These are phyloP conservation scores for Alternaria sp. DNA, from an alignment of 2,329 filamentous ascomycete genomes.

Conservation along the genomic window DNA sequence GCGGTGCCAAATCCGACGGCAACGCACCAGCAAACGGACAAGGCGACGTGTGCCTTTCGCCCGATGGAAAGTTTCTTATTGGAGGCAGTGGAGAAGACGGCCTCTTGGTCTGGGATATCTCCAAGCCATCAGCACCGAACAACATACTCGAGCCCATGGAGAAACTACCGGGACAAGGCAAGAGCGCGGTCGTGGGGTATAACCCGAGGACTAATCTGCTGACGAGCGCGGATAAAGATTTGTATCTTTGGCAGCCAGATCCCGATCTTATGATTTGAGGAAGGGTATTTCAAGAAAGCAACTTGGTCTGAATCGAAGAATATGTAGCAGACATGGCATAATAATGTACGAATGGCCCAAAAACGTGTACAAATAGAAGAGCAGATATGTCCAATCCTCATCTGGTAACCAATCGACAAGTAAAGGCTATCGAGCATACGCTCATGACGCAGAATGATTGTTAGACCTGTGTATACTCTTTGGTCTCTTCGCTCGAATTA, in stretches of 20 bases:
- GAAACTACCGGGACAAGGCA: constrained; percentile 68
- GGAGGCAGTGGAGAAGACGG: constrained; percentile 77
- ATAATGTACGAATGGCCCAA: too few relatives aligned
- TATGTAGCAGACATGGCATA: not conserved
- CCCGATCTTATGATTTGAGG: constrained; percentile 52
- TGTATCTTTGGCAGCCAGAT: constrained; percentile 60
- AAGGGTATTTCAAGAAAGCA: not conserved
- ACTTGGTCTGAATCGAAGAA: not conserved
- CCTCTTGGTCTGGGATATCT: constrained; percentile 85
- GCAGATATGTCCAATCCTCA: not conserved
- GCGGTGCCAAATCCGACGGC: constrained; percentile 60
- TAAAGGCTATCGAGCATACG: not conserved
- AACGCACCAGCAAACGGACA: constrained; percentile 55
- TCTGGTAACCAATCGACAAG: not conserved
- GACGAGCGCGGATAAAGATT: constrained; percentile 85
- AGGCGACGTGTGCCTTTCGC: constrained; percentile 86
- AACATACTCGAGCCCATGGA: constrained; percentile 69
- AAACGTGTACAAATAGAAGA: not conserved
- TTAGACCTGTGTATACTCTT: not conserved
- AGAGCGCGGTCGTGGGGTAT: constrained; percentile 79
- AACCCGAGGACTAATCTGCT: constrained; percentile 94
- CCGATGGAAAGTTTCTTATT: constrained; percentile 87
- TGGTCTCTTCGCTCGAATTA: constrained; percentile 1
- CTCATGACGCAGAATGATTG: not conserved
- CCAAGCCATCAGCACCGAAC: constrained; percentile 60